phyloP scores from a whole-genome alignment of 2,329 filamentous ascomycete species.

The Penicillium palitans region DNA sequence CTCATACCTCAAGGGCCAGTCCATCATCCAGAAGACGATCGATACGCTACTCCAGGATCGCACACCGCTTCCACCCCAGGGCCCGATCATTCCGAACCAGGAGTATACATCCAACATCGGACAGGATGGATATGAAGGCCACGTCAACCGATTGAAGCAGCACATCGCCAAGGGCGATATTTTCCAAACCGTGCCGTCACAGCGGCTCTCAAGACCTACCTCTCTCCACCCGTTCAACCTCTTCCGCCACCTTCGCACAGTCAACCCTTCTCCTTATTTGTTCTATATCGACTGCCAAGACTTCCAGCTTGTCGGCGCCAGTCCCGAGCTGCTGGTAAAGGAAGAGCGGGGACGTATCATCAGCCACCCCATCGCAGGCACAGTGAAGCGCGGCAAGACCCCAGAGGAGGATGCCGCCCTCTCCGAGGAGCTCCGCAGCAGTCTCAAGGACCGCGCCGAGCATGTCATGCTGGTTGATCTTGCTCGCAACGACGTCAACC shows the following conservation, averaged over 20 bases:
- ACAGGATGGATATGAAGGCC: constrained; percentile 80
- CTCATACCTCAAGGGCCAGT: constrained; percentile 69
- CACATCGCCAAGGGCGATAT: constrained; percentile 93
- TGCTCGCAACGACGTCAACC: constrained; percentile 93
- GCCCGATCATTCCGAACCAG: constrained; percentile 68
- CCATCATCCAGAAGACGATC: constrained; percentile 66
- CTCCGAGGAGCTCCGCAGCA: constrained; percentile 72
- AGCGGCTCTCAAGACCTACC: constrained; percentile 86
- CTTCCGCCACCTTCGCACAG: constrained; percentile 91
- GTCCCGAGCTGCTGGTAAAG: constrained; percentile 92
- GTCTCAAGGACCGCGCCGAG: constrained; percentile 87
- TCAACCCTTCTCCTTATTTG: constrained; percentile 95
- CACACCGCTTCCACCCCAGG: constrained; percentile 74
- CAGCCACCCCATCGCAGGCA: constrained; percentile 95
- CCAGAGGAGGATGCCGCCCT: constrained; percentile 78
- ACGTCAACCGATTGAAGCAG: constrained; percentile 81
- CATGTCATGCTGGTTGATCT: constrained; percentile 98
- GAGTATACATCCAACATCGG: constrained; percentile 93
- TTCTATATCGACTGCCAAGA: constrained; percentile 92
- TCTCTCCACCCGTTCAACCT: constrained; percentile 96
- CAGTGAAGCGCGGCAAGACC: constrained; percentile 81
- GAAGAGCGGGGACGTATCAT: constrained; percentile 83
- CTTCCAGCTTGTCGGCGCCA: constrained; percentile 94
- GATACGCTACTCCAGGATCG: constrained; percentile 71
- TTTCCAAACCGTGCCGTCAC: constrained; percentile 94